Conservation (phyloP, 768 basidiomycete species). For the Leucocoprinus sp. region DNA sequence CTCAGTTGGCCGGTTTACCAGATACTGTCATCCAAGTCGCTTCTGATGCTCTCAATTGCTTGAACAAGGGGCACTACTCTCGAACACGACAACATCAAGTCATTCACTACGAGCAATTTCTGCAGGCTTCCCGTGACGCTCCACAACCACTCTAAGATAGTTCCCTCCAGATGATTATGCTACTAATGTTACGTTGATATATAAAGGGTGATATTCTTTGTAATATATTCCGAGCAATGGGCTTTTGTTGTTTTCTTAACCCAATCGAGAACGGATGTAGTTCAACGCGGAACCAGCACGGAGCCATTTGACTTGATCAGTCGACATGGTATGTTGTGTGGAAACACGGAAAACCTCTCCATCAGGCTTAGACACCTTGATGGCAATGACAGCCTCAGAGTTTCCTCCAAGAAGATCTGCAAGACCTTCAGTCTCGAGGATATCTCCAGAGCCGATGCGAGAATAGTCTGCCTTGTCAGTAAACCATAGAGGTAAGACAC, state of each 20-base stretch:
- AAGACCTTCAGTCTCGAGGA: slow-evolving; percentile 79
- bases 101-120: neutral
- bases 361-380: slow-evolving; percentile 59
- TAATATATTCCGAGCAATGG: neutral
- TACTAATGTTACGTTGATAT: too few species aligned
- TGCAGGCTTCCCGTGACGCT: neutral
- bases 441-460: slow-evolving; percentile 75
- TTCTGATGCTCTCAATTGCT: slow-evolving; percentile 35
- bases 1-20: slow-evolving; percentile 82
- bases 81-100: neutral
- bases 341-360: slow-evolving; percentile 61
- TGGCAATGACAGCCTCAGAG: slow-evolving; percentile 36
- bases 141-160: neutral
- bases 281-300: slow-evolving; percentile 86
- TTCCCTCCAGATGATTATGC: too few species aligned
- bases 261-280: slow-evolving; percentile 55
- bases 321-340: slow-evolving; percentile 84
- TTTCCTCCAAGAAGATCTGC: slow-evolving; percentile 49
- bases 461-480: slow-evolving; percentile 78
- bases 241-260: neutral
- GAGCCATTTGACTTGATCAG: slow-evolving; percentile 88
- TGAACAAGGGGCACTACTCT: slow-evolving; percentile 19
- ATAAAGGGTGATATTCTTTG: too few species aligned
- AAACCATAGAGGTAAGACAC: slow-evolving; percentile 94
- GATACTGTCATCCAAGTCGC: slow-evolving; percentile 52